phyloP scores from a whole-genome alignment of 768 basidiomycete species.

The Rhizopogon vinicolor region DNA sequence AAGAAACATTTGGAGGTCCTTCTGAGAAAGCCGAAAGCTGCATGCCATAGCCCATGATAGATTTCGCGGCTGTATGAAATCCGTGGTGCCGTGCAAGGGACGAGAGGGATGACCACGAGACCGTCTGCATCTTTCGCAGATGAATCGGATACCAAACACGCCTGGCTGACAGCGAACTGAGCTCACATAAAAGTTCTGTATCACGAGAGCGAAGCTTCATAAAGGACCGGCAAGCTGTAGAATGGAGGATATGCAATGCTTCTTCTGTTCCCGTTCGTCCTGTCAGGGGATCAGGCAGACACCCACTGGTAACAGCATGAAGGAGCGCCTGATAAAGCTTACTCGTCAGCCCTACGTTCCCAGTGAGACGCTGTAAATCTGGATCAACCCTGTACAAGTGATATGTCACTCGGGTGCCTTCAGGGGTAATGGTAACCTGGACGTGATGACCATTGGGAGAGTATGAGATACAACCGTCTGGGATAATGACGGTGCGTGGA shows the following conservation, averaged over 20 bases:
- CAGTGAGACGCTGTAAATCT: constrained; percentile 24
- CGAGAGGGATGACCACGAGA: constrained; percentile 23
- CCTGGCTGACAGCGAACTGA: constrained; percentile 29
- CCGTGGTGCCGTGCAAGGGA: constrained; percentile 27
- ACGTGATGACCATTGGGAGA: constrained; percentile 11
- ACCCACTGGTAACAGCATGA: constrained; percentile 39
- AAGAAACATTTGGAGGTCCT: constrained; percentile 3
- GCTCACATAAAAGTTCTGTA: constrained; percentile 25
- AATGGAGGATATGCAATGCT: constrained; percentile 34
- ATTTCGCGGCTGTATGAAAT: constrained; percentile 17
- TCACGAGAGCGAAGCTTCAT: constrained; percentile 27
- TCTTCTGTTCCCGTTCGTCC: constrained; percentile 39
- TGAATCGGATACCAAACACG: constrained; percentile 35
- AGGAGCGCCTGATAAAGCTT: constrained; percentile 36
- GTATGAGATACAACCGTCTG: constrained; percentile 25
- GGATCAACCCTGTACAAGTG: constrained; percentile 27
- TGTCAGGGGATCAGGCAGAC: constrained; percentile 39
- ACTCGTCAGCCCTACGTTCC: constrained; percentile 21
- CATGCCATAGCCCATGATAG: constrained; percentile 25
- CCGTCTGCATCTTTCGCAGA: constrained; percentile 34
- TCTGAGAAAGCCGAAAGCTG: constrained; percentile 10
- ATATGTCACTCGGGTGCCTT: constrained; percentile 9
- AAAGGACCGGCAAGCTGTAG: constrained; percentile 36
- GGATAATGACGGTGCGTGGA: constrained; percentile 33
- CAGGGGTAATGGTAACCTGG: constrained; percentile 7